Conservation (phyloP, 2,329 filamentous ascomycete genomes). For the Arthrobotrys entomopaga region DNA sequence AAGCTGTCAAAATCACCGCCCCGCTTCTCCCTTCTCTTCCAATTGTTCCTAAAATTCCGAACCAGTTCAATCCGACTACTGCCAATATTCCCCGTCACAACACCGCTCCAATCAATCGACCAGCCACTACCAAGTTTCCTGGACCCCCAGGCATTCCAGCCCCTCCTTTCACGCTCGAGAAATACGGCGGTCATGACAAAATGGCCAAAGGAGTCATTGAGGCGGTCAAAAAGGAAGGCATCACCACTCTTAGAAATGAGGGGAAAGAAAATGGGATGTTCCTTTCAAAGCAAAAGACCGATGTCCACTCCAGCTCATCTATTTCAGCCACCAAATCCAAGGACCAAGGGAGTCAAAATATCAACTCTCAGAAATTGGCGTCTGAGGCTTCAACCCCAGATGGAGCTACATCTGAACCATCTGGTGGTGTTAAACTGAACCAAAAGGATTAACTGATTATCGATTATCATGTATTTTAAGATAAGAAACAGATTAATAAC, state of each 20-base stretch:
- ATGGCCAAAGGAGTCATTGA: not conserved
- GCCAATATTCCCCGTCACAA: not conserved
- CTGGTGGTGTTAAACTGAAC: too few species aligned
- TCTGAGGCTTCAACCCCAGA: too few species aligned
- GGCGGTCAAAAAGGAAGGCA: not conserved
- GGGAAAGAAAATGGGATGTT: slow-evolving; percentile 1
- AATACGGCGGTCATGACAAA: slow-evolving; percentile 9
- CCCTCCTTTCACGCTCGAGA: slow-evolving; percentile 1
- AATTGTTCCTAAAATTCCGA: not conserved
- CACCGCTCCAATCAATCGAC: not conserved
- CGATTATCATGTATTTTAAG: too few species aligned
- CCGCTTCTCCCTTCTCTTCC: not conserved
- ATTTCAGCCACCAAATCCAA: too few species aligned
- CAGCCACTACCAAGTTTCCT: not conserved
- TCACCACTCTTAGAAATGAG: not conserved
- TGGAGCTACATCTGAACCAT: too few species aligned
- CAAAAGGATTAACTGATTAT: too few species aligned
- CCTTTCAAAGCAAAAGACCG: not conserved
- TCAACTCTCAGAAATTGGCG: too few species aligned
- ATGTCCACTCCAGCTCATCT: not conserved
- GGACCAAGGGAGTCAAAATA: too few species aligned
- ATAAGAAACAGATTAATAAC: too few species aligned
- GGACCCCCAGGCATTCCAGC: not conserved
- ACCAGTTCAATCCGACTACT: not conserved
- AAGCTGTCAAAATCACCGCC: not conserved